Conservation (phyloP, 768 basidiomycete genomes). For the Suillus clintonianus region DNA sequence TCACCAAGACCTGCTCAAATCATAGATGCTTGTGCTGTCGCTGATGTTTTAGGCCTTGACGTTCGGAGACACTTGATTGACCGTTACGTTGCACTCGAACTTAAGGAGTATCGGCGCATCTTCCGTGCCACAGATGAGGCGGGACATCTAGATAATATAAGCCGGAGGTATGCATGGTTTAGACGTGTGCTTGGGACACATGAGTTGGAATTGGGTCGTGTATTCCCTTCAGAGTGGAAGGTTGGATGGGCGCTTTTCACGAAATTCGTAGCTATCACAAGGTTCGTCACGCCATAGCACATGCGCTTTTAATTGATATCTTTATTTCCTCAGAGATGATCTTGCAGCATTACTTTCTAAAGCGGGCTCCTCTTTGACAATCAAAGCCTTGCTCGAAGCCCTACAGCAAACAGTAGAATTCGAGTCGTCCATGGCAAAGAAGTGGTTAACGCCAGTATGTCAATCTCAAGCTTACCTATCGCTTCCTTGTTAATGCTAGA, state of each 20-base stretch:
- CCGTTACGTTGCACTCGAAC: conserved; percentile 84
- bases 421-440: conserved; percentile 76
- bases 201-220: conserved; percentile 81
- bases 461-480: background rate
- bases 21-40: conserved; percentile 82
- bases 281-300: conserved; percentile 45
- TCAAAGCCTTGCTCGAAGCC: conserved; percentile 81
- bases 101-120: conserved; percentile 95
- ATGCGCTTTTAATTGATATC: background rate
- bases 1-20: conserved; percentile 66
- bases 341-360: conserved; percentile 80
- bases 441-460: conserved; percentile 76
- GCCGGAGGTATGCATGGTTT: conserved; percentile 95
- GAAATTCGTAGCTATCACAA: conserved; percentile 89
- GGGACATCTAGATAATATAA: conserved; percentile 93
- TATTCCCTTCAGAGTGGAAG: conserved; percentile 87
- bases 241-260: conserved; percentile 80
- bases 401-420: conserved; percentile 89
- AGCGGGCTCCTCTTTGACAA: conserved; percentile 67
- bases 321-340: conserved; percentile 63
- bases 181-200: conserved; percentile 79
- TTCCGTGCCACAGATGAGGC: conserved; percentile 94
- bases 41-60: conserved; percentile 87
- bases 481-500: background rate
- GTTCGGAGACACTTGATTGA: conserved; percentile 81